A percentile compares a stretch with the other conserved stretches of the same genome.
phyloP scores from a whole-genome alignment of 2,329 filamentous ascomycete genomes.

The Aureobasidium zeae region DNA sequence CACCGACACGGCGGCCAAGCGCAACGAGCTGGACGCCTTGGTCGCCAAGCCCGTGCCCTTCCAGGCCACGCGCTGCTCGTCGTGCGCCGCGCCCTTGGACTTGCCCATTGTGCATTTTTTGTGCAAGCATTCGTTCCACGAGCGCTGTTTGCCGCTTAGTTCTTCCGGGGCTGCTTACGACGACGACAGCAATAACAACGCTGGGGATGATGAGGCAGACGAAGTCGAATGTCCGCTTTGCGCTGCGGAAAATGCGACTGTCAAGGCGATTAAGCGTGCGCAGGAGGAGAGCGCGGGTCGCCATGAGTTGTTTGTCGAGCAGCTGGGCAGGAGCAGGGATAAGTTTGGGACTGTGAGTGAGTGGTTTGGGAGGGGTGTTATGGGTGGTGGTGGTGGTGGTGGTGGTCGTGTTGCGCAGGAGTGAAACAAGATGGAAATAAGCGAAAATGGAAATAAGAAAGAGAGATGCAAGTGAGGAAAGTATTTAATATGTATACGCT shows the following conservation, averaged over 20 bases:
- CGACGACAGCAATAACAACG: constrained; percentile 50
- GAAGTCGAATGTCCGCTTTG: constrained; percentile 79
- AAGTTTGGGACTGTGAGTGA: constrained; percentile 85
- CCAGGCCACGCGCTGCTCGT: constrained; percentile 77
- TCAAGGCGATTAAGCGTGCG: constrained; percentile 73
- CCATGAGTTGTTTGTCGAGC: constrained; percentile 81
- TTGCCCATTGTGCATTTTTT: constrained; percentile 90
- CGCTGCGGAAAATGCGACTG: constrained; percentile 72
- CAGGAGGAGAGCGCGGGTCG: constrained; percentile 79
- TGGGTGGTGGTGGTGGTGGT: constrained; percentile 43
- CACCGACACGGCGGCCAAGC: constrained; percentile 70
- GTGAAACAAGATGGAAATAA: too few species aligned
- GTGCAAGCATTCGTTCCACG: constrained; percentile 95
- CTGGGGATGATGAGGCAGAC: constrained; percentile 44
- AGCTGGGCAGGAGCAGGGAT: constrained; percentile 67
- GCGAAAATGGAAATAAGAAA: too few species aligned
- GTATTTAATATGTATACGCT: too few species aligned
- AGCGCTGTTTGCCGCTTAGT: constrained; percentile 79
- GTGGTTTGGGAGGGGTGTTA: constrained; percentile 90
- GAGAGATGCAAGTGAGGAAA: too few species aligned
- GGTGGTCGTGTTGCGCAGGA: too few species aligned
- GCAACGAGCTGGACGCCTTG: constrained; percentile 67
- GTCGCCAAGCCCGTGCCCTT: constrained; percentile 76
- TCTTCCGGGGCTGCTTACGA: too few species aligned
- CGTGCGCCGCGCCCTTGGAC: constrained; percentile 69